Evolutionary conservation across 2,329 filamentous ascomycete genomes (phyloP).

Genomic region (Talaromyces sp.): DNA sequence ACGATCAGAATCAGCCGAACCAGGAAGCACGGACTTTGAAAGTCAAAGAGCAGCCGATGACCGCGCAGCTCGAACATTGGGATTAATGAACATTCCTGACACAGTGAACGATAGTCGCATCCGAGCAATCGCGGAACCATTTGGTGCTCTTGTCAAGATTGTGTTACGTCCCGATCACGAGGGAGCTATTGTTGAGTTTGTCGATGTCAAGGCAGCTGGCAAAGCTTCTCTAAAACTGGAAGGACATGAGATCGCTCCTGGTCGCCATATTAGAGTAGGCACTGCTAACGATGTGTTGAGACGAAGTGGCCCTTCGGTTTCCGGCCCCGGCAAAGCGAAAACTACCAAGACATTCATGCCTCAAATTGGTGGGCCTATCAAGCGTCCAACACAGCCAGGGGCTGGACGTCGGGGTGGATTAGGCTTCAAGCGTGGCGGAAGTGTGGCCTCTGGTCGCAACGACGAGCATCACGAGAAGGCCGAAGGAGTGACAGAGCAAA

Average conservation of each 20-base stretch:
- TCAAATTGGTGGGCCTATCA: constrained; percentile 37
- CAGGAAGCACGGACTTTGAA: constrained; percentile 27
- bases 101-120: constrained; percentile 88
- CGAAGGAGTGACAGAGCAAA: constrained; percentile 21
- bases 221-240: constrained; percentile 50
- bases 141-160: constrained; percentile 71
- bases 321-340: constrained; percentile 31
- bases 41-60: constrained; percentile 42
- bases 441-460: constrained; percentile 13
- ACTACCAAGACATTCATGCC: constrained; percentile 31
- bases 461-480: constrained; percentile 20
- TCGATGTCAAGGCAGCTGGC: constrained; percentile 66
- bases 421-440: constrained; percentile 46
- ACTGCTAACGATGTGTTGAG: constrained; percentile 52
- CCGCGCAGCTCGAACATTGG: constrained; percentile 66
- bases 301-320: constrained; percentile 27
- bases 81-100: constrained; percentile 81
- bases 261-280: constrained; percentile 46
- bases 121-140: constrained; percentile 65
- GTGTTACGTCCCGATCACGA: constrained; percentile 75
- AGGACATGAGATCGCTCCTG: constrained; percentile 44
- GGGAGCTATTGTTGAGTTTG: constrained; percentile 82
- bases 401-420: constrained; percentile 48
- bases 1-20: constrained; percentile 36
- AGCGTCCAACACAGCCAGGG: constrained; percentile 46